Percentiles rank a stretch among this genome's conserved stretches.
Evolutionary conservation across 108 stramenopile species (phyloP).

Genomic region (Fistulifera solaris): DNA sequence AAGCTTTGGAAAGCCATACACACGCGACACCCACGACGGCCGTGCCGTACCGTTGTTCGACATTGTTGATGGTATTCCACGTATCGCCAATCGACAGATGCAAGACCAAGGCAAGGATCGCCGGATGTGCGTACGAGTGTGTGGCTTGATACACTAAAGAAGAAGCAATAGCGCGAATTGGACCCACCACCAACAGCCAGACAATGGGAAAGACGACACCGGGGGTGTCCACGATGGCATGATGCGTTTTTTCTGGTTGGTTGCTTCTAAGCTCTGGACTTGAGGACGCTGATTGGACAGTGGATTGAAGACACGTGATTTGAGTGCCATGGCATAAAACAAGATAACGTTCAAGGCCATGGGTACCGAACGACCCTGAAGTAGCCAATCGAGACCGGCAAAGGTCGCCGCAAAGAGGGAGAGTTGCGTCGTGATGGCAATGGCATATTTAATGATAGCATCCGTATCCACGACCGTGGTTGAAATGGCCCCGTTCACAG

Average conservation of each 20-base stretch:
- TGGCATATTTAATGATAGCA: constrained; percentile 33
- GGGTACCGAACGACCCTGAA: constrained; percentile 14
- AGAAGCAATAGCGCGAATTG: constrained; percentile 69
- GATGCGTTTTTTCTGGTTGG: constrained; percentile 26
- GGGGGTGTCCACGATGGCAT: constrained; percentile 86
- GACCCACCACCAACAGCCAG: constrained; percentile 83
- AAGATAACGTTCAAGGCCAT: constrained; percentile 19
- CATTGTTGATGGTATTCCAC: constrained; percentile 95
- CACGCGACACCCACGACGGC: constrained; percentile 49
- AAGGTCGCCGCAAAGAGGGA: constrained; percentile 26
- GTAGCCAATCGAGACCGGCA: constrained; percentile 18
- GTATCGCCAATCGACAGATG: constrained; percentile 88
- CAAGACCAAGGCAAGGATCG: constrained; percentile 60
- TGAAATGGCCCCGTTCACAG: no score
- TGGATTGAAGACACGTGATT: constrained; percentile 48
- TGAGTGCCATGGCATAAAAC: constrained; percentile 35
- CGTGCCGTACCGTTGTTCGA: constrained; percentile 76
- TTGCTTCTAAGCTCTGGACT: constrained; percentile 20
- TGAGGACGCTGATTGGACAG: constrained; percentile 39
- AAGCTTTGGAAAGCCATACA: constrained; percentile 48
- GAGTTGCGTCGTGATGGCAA: constrained; percentile 30
- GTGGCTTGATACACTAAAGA: constrained; percentile 43
- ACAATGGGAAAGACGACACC: constrained; percentile 89
- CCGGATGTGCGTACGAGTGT: constrained; percentile 17
- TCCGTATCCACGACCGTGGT: constrained; percentile 15